phyloP scores from a whole-genome alignment of 2,329 filamentous ascomycete genomes.

The Fusarium cicatricum region DNA sequence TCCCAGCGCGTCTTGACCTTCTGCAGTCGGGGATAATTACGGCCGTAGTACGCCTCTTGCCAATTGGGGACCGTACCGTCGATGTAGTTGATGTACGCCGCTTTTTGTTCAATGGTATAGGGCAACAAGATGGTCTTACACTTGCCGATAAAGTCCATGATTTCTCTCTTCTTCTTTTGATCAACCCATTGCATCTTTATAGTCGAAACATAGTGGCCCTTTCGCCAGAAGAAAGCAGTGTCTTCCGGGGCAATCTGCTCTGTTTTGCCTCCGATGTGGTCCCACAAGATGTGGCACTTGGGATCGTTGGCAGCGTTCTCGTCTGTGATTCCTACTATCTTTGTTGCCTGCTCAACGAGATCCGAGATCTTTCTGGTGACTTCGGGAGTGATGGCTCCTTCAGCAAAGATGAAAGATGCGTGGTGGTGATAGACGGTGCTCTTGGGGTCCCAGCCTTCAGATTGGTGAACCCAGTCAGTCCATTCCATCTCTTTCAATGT shows the following conservation, averaged over 20 bases:
- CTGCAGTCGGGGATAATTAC: neutral
- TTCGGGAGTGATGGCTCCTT: conserved; percentile 5
- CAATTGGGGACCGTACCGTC: neutral
- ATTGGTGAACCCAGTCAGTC: neutral
- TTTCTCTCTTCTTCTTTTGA: neutral
- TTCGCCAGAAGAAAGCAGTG: neutral
- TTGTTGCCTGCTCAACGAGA: neutral
- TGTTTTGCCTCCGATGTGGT: conserved; percentile 2
- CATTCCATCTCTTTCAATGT: neutral
- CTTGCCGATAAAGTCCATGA: neutral
- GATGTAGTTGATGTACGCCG: neutral
- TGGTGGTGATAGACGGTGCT: conserved; percentile 4
- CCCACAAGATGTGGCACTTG: conserved; percentile 11
- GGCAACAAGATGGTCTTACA: neutral
- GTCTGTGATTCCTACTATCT: neutral
- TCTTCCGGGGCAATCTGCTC: neutral
- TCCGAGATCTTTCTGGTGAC: neutral
- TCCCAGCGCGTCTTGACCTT: neutral
- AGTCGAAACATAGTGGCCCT: conserved; percentile 1
- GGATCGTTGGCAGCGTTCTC: neutral
- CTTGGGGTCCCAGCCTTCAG: neutral
- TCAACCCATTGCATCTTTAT: neutral
- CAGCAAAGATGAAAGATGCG: conserved; percentile 9
- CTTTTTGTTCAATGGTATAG: neutral
- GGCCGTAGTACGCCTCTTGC: neutral